phyloP scores from a whole-genome alignment of 2,329 filamentous ascomycete genomes.

The Clonostachys rhizophaga region DNA sequence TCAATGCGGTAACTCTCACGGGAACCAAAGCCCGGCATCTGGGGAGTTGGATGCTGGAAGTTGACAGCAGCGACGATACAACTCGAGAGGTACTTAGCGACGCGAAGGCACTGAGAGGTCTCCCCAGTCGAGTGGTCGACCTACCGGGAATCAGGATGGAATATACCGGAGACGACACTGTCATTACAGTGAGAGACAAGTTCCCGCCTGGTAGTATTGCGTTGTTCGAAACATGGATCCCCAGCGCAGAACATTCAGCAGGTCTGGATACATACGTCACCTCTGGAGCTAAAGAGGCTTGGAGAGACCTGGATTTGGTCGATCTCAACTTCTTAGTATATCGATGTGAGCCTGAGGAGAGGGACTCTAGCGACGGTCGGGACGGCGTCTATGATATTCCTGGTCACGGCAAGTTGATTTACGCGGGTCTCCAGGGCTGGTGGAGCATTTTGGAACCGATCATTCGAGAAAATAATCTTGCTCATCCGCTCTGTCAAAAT shows the following conservation, averaged over 20 bases:
- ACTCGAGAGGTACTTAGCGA: constrained; percentile 63
- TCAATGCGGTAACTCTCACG: constrained; percentile 73
- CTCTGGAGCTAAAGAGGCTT: constrained; percentile 73
- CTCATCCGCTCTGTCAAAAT: constrained; percentile 90
- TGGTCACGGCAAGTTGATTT: constrained; percentile 77
- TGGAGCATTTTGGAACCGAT: constrained; percentile 87
- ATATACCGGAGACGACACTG: constrained; percentile 66
- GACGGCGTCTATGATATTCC: constrained; percentile 91
- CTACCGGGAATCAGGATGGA: constrained; percentile 72
- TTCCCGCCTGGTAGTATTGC: constrained; percentile 95
- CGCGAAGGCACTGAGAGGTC: constrained; percentile 66
- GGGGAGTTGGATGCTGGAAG: constrained; percentile 89
- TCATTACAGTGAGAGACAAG: constrained; percentile 73
- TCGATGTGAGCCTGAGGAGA: constrained; percentile 83
- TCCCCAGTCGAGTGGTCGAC: constrained; percentile 78
- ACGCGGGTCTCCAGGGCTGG: constrained; percentile 97
- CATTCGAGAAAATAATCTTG: constrained; percentile 84
- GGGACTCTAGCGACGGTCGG: constrained; percentile 69
- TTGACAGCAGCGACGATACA: constrained; percentile 70
- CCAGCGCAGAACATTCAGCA: constrained; percentile 75
- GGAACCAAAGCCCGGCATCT: constrained; percentile 83
- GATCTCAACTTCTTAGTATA: constrained; percentile 93
- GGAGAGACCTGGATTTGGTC: constrained; percentile 67
- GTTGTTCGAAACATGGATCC: constrained; percentile 94
- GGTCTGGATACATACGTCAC: constrained; percentile 85